Conservation (phyloP, 176 grass and related monocot genomes). For the Poa annua region DNA sequence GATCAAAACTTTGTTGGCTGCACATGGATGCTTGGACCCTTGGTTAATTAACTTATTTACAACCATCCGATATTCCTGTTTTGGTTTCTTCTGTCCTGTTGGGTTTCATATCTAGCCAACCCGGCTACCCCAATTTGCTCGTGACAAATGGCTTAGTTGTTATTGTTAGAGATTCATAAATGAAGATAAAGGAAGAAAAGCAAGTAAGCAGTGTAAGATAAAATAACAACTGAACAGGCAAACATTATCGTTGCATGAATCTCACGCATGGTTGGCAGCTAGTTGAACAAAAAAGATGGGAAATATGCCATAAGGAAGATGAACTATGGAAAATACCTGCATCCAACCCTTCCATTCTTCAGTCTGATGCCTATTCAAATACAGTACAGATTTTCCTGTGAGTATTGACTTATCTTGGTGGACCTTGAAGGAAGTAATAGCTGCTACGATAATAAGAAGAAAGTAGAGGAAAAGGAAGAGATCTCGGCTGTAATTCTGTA, state of each 20-base stretch:
- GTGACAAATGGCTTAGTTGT: too few species aligned
- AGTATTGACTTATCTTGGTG: constrained; percentile 89
- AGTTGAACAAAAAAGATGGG: constrained; percentile 2
- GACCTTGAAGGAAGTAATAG: constrained; percentile 97
- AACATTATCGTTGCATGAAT: neutral
- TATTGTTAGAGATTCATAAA: constrained; percentile 3
- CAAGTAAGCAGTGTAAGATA: constrained; percentile 28
- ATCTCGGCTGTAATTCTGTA: constrained; percentile 94
- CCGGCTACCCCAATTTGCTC: too few species aligned
- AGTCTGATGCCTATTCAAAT: constrained; percentile 98
- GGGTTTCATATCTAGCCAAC: too few species aligned
- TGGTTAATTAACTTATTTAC: constrained; percentile 32
- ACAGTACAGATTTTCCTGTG: constrained; percentile 82
- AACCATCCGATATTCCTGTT: constrained; percentile 21
- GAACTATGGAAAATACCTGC: constrained; percentile 68
- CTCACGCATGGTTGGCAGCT: constrained; percentile 25
- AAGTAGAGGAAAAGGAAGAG: constrained; percentile 98
- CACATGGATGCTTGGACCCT: constrained; percentile 24
- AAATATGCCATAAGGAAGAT: constrained; percentile 38
- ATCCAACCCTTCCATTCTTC: constrained; percentile 99
- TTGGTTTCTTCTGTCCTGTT: too few species aligned
- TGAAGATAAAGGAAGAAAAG: neutral
- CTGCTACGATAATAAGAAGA: constrained; percentile 91
- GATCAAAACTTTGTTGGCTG: constrained; percentile 17
- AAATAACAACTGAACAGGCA: constrained; percentile 14